Conservation (phyloP, 768 basidiomycete species). For the Ramaria sp. region DNA sequence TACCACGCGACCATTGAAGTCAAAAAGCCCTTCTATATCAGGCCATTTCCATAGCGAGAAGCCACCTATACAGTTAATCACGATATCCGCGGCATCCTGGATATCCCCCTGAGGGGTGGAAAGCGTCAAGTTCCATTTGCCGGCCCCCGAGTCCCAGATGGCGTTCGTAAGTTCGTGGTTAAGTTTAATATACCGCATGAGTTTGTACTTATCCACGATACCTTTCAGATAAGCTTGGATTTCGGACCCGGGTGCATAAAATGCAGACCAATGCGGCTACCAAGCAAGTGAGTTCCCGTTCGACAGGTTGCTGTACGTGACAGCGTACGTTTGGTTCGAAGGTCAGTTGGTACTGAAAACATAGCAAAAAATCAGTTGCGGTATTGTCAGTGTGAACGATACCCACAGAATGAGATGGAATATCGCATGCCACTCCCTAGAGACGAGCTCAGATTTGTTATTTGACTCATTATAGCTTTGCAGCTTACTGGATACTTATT, state of each 20-base stretch:
- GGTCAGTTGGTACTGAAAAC: constrained; percentile 42
- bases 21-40: constrained; percentile 54
- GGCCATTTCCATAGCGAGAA: constrained; percentile 61
- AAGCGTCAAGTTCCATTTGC: constrained; percentile 34
- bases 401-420: constrained; percentile 45
- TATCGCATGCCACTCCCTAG: constrained; percentile 51
- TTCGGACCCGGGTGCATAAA: constrained; percentile 50
- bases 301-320: not conserved
- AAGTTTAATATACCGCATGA: constrained; percentile 42
- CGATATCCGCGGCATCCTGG: constrained; percentile 40
- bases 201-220: constrained; percentile 46
- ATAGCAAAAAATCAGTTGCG: not conserved
- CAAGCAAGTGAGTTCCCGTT: not conserved
- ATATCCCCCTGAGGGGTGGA: constrained; percentile 26
- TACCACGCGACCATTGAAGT: constrained; percentile 45
- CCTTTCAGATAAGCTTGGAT: constrained; percentile 44
- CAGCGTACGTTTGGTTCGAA: constrained; percentile 40
- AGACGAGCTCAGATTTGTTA: not conserved
- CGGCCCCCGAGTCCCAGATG: constrained; percentile 35
- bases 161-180: constrained; percentile 44
- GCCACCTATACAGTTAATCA: constrained; percentile 45
- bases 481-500: constrained; percentile 41
- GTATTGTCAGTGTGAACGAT: not conserved
- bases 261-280: constrained; percentile 49
- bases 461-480: not conserved